These are phyloP conservation scores for Limnanthes douglasii DNA, from an alignment of 345 rosid genomes.

Conservation along the genomic window DNA sequence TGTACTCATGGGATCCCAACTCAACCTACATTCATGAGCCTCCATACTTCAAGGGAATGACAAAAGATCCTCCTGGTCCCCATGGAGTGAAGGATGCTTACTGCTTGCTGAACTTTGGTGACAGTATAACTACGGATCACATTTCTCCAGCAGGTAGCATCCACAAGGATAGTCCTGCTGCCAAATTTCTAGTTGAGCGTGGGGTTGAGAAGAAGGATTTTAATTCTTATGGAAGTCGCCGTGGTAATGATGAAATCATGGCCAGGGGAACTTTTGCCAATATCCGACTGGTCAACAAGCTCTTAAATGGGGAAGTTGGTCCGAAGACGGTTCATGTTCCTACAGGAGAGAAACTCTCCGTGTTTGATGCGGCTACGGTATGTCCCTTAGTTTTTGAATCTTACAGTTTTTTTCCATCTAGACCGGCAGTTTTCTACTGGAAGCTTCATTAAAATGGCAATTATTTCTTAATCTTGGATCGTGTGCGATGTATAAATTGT, in stretches of 20 bases:
- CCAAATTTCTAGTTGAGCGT: slow-evolving; percentile 60
- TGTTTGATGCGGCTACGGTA: slow-evolving; percentile 87
- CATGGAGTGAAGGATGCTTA: slow-evolving; percentile 88
- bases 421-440: not conserved
- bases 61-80: slow-evolving; percentile 84
- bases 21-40: slow-evolving; percentile 99
- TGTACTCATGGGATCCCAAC: slow-evolving; percentile 73
- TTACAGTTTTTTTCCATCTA: slow-evolving; percentile 2
- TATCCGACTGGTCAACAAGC: slow-evolving; percentile 93
- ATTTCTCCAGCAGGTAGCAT: slow-evolving; percentile 98
- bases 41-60: slow-evolving; percentile 90
- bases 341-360: slow-evolving; percentile 85
- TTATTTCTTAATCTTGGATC: too few species aligned
- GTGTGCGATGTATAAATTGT: too few species aligned
- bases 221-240: slow-evolving; percentile 97
- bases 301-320: slow-evolving; percentile 91
- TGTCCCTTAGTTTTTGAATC: slow-evolving; percentile 13
- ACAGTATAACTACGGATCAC: slow-evolving; percentile 97
- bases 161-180: slow-evolving; percentile 94
- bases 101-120: slow-evolving; percentile 89
- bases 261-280: slow-evolving; percentile 98
- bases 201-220: slow-evolving; percentile 79
- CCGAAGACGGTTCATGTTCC: slow-evolving; percentile 91
- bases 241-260: slow-evolving; percentile 95
- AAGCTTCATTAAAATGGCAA: too few species aligned